A percentile compares a stretch with the other conserved stretches of the same genome.
phyloP scores from a whole-genome alignment of 495 filamentous ascomycete species.

The Penicillium nucicola region DNA sequence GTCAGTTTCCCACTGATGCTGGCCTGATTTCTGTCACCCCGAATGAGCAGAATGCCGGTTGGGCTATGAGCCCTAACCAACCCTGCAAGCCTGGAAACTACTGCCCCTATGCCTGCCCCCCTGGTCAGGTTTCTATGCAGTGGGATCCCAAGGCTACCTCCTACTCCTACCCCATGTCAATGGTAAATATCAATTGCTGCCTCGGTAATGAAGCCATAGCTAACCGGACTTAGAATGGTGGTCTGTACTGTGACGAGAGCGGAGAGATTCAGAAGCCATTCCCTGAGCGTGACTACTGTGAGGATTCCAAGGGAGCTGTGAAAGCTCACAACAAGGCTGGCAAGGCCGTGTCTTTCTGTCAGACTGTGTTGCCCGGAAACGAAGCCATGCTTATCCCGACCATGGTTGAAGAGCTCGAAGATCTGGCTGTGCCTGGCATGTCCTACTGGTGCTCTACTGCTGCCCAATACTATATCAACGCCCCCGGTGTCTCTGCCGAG shows the following conservation, averaged over 20 bases:
- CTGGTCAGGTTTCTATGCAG: slow-evolving; percentile 74
- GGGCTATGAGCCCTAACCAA: slow-evolving; percentile 80
- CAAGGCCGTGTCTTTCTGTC: slow-evolving; percentile 68
- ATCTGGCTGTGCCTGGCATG: slow-evolving; percentile 67
- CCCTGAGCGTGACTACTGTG: slow-evolving; percentile 64
- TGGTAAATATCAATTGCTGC: slow-evolving; percentile 51
- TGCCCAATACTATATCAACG: slow-evolving; percentile 82
- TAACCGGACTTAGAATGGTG: slow-evolving; percentile 57
- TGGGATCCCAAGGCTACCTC: slow-evolving; percentile 70
- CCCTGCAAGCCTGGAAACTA: slow-evolving; percentile 64
- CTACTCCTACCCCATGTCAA: slow-evolving; percentile 68
- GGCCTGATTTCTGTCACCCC: slow-evolving; percentile 70
- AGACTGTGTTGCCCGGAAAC: slow-evolving; percentile 82
- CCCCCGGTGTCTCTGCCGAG: slow-evolving; percentile 58
- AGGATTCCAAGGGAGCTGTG: slow-evolving; percentile 65
- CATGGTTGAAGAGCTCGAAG: slow-evolving; percentile 48
- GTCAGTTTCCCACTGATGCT: slow-evolving; percentile 63
- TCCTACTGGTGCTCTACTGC: slow-evolving; percentile 71
- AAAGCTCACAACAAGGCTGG: slow-evolving; percentile 61
- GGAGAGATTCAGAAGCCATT: slow-evolving; percentile 73
- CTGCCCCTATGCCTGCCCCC: slow-evolving; percentile 76
- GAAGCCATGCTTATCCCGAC: slow-evolving; percentile 87
- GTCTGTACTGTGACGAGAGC: slow-evolving; percentile 67
- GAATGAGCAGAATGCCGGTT: slow-evolving; percentile 63
- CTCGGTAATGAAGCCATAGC: slow-evolving; percentile 17